Evolutionary conservation across 257 asterid genomes (phyloP), one percentile per base, ranked within the genome.

Genomic region (Gentiana straminea): DNA sequence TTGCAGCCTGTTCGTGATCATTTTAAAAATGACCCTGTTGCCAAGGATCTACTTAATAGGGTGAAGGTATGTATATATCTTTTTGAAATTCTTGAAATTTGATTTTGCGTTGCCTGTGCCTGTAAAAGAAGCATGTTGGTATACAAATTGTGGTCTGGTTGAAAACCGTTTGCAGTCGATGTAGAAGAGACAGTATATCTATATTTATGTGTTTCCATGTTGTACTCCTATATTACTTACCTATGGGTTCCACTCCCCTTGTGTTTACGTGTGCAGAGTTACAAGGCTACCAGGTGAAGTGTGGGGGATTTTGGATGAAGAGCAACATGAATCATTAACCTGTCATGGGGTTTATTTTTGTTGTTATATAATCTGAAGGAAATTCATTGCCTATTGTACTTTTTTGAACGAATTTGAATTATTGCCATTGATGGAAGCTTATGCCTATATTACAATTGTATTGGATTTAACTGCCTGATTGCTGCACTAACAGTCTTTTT

Each of bases 1-100:
- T 13, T 79, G 76, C 83, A 86, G 90, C 94, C 90, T 35, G 94
- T 86, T 7, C 87, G 94, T 52, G 88, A 88, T 63, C 96, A 84
- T 70, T 88, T 88, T 75, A 79, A 63, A 59, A 77, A 62, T 39
- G 84, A 88, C 56, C 70, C 68, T 2, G 74, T 70, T 58, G 94
- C 96, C 51, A 87, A 74, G 80, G 93, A 82, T 5, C 81, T 87
- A 36, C 6, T 87, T 55, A 78, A 75, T 64, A 79, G 79, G 64
- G 93, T 87, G 48, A 87, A 84, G 94, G 94, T 88, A 79, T 35
- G 45, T 39, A 39, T 39, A 8, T 39, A 39, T 39, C 24, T 24
- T 15, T 15, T 24, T 24, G 24, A 24, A 24, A 24, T 24, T 39
- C 45, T 75, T 3, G 7, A 39, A 24, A 44, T 56, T 59, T 57